phyloP scores from a whole-genome alignment of 805 yeast genomes.

The Ascoidea rubescens region DNA sequence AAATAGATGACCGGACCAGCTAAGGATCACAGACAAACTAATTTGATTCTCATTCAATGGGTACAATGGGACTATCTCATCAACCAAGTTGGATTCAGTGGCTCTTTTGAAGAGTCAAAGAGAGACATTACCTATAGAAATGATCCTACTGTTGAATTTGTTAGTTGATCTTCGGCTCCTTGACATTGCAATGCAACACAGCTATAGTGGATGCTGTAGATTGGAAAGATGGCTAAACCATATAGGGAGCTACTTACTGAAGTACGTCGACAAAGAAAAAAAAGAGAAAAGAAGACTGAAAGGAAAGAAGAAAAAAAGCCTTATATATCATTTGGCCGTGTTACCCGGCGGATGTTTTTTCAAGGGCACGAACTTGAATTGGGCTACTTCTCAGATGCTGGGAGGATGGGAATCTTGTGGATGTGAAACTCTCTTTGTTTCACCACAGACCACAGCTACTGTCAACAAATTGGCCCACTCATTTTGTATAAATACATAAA shows the following conservation, averaged over 20 bases:
- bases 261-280: conserved; percentile 89
- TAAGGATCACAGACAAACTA: conserved; percentile 76
- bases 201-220: not conserved
- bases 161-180: conserved; percentile 20
- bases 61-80: conserved; percentile 88
- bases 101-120: conserved; percentile 98
- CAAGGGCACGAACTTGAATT: no score
- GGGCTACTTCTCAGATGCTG: no score
- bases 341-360: no score
- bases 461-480: no score
- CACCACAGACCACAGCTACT: no score
- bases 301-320: no score
- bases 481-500: no score
- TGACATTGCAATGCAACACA: not conserved
- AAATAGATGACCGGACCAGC: conserved; percentile 79
- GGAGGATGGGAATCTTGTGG: no score
- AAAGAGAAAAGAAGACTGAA: conserved; percentile 28
- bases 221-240: conserved; percentile 3
- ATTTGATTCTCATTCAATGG: conserved; percentile 72
- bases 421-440: no score
- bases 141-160: conserved; percentile 73
- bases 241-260: conserved; percentile 40
- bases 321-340: no score
- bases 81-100: conserved; percentile 99
- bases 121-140: conserved; percentile 99